Percentiles rank a stretch among this genome's conserved stretches.
Conservation (phyloP, 805 yeast genomes). For the Metschnikowia corniflorae region DNA sequence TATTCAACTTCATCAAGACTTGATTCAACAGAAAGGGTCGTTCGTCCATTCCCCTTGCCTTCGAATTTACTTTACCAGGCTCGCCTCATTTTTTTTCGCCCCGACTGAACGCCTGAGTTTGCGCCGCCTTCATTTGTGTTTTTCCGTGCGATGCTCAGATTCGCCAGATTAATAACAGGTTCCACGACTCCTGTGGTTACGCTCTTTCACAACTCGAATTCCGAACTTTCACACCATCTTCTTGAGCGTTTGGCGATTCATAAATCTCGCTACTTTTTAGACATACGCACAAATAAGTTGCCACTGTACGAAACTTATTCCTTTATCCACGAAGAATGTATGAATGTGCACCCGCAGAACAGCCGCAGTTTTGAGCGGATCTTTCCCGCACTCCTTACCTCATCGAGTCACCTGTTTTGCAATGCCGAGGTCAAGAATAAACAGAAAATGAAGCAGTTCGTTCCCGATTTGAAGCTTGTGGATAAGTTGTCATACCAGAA, state of each 20-base stretch:
- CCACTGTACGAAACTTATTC: constrained; percentile 19
- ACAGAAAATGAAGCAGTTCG: constrained; percentile 18
- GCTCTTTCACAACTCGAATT: constrained; percentile 30
- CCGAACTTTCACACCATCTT: constrained; percentile 25
- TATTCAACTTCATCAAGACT: too few relatives aligned
- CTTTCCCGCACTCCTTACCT: constrained; percentile 19
- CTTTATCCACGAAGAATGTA: constrained; percentile 20
- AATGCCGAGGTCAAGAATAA: constrained; percentile 16
- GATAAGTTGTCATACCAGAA: constrained; percentile 13
- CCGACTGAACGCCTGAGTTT: background rate
- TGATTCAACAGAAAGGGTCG: too few relatives aligned
- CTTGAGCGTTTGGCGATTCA: constrained; percentile 23
- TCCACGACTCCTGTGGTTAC: constrained; percentile 20
- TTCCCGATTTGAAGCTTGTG: constrained; percentile 18
- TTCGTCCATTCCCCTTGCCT: background rate
- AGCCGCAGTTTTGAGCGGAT: constrained; percentile 19
- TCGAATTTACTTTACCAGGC: background rate
- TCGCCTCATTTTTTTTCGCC: background rate
- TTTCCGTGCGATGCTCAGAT: constrained; percentile 14
- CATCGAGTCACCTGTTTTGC: constrained; percentile 18
- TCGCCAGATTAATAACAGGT: constrained; percentile 16
- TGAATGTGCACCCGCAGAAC: constrained; percentile 20
- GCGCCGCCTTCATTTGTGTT: background rate
- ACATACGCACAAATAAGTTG: constrained; percentile 18
- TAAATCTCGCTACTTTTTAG: constrained; percentile 20